Conservation (phyloP, 1,284 basidiomycete species). For the Boletus semigastroideus region DNA sequence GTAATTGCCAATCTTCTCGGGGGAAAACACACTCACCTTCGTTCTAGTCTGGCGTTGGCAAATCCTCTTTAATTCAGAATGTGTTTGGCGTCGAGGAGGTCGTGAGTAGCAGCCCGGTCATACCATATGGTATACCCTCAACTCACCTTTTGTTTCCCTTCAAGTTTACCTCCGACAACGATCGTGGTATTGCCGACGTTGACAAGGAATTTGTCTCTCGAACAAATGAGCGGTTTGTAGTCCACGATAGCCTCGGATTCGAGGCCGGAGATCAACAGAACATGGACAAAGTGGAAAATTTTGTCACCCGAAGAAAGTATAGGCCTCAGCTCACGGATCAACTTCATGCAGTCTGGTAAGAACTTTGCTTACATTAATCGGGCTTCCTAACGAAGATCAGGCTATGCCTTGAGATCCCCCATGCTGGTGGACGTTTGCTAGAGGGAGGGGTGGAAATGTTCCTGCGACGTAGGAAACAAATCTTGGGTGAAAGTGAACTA, state of each 20-base stretch:
- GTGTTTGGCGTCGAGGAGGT: slow-evolving; percentile 14
- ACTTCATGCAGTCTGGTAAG: slow-evolving; percentile 20
- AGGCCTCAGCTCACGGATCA: slow-evolving; percentile 7
- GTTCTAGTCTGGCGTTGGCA: slow-evolving; percentile 18
- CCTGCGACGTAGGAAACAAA: slow-evolving; percentile 2
- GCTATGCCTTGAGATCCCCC: slow-evolving; percentile 16
- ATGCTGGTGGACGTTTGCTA: slow-evolving; percentile 14
- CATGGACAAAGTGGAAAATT: slow-evolving; percentile 2
- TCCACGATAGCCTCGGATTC: slow-evolving; percentile 23
- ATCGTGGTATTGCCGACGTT: slow-evolving; percentile 10
- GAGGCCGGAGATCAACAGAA: slow-evolving; percentile 15
- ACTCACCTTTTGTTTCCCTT: not conserved
- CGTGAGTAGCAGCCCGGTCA: slow-evolving; percentile 4
- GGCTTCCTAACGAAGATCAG: not conserved
- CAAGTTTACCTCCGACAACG: slow-evolving; percentile 4
- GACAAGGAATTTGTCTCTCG: slow-evolving; percentile 9
- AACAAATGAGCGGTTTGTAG: slow-evolving; percentile 11
- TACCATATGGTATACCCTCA: not conserved
- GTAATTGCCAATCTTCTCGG: not conserved
- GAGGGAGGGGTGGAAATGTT: slow-evolving; percentile 15
- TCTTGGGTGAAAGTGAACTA: slow-evolving; percentile 12
- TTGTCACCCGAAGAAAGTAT: slow-evolving; percentile 7
- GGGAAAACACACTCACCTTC: not conserved
- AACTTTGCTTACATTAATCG: not conserved
- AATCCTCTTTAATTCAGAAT: slow-evolving; percentile 12